Conservation (phyloP, 2,329 filamentous ascomycete species). For the Colletotrichum lini region DNA sequence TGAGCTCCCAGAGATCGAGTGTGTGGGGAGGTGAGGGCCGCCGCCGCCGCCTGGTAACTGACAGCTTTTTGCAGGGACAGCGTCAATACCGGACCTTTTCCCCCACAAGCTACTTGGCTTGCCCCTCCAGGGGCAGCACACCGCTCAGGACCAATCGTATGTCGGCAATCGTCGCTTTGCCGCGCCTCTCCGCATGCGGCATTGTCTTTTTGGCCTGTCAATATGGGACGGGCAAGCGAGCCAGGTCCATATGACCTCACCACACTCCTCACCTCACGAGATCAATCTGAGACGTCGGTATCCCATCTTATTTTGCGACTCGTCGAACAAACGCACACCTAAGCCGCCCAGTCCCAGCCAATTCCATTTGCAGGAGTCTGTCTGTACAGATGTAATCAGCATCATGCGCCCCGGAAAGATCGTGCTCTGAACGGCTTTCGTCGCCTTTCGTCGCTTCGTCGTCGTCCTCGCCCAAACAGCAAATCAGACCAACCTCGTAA, state of each 20-base stretch:
- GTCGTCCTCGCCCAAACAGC: slow-evolving; percentile 22
- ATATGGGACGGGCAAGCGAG: neutral
- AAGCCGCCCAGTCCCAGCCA: neutral
- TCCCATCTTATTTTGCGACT: slow-evolving; percentile 24
- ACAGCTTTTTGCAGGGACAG: slow-evolving; percentile 32
- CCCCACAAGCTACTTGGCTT: slow-evolving; percentile 15
- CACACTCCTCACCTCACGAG: slow-evolving; percentile 40
- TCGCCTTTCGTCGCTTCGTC: neutral
- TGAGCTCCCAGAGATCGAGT: neutral
- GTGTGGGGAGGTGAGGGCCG: neutral
- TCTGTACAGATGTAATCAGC: slow-evolving; percentile 22
- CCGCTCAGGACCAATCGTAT: slow-evolving; percentile 31
- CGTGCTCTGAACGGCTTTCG: slow-evolving; percentile 20
- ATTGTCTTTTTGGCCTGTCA: neutral
- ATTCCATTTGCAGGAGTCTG: neutral
- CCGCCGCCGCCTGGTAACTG: slow-evolving; percentile 4
- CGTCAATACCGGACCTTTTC: slow-evolving; percentile 15
- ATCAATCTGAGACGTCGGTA: slow-evolving; percentile 41
- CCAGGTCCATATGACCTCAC: slow-evolving; percentile 38
- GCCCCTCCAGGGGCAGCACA: slow-evolving; percentile 21
- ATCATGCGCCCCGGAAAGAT: slow-evolving; percentile 36
- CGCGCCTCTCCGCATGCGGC: slow-evolving; percentile 38
- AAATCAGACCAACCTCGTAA: slow-evolving; percentile 5
- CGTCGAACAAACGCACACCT: slow-evolving; percentile 3
- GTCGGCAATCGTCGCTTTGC: slow-evolving; percentile 40